A percentile compares a stretch with the other conserved stretches of the same genome.
These are phyloP conservation scores for Sporothrix mexicana DNA, from an alignment of 2,329 filamentous ascomycete species.

Conservation along the genomic window DNA sequence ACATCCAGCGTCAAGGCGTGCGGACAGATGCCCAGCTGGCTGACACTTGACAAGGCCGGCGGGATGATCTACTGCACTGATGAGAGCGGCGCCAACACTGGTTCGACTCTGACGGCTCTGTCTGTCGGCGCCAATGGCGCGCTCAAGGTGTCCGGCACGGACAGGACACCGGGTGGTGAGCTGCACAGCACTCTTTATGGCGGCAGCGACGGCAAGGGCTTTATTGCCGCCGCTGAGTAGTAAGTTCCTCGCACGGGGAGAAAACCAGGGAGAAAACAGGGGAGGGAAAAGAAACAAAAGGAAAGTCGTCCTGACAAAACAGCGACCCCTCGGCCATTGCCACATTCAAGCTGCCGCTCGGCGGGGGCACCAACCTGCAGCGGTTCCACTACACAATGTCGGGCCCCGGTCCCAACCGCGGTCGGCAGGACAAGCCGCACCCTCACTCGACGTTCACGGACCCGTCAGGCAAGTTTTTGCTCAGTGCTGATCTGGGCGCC, in stretches of 20 bases:
- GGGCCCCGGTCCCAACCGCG: constrained; percentile 50
- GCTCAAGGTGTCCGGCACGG: constrained; percentile 44
- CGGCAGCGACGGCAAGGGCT: constrained; percentile 48
- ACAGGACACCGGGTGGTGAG: constrained; percentile 46
- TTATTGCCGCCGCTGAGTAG: constrained; percentile 53
- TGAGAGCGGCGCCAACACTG: constrained; percentile 46
- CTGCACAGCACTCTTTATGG: constrained; percentile 52
- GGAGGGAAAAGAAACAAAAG: background rate
- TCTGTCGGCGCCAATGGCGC: constrained; percentile 44
- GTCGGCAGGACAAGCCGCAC: constrained; percentile 61
- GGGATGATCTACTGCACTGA: constrained; percentile 48
- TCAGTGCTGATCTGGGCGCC: constrained; percentile 60
- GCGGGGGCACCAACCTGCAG: constrained; percentile 43
- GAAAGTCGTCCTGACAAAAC: background rate
- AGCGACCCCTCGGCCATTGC: constrained; percentile 50
- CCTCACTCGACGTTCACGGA: constrained; percentile 59
- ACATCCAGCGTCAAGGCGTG: constrained; percentile 43
- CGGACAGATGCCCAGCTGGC: constrained; percentile 48
- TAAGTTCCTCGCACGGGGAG: background rate
- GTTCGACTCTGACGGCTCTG: constrained; percentile 47
- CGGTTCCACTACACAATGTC: constrained; percentile 51
- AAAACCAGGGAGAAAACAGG: background rate
- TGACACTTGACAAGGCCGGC: constrained; percentile 45
- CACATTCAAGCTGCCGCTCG: constrained; percentile 52
- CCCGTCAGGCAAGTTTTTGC: constrained; percentile 55